phyloP scores from a whole-genome alignment of 768 basidiomycete species.

The Phlegmacium glaucopus region DNA sequence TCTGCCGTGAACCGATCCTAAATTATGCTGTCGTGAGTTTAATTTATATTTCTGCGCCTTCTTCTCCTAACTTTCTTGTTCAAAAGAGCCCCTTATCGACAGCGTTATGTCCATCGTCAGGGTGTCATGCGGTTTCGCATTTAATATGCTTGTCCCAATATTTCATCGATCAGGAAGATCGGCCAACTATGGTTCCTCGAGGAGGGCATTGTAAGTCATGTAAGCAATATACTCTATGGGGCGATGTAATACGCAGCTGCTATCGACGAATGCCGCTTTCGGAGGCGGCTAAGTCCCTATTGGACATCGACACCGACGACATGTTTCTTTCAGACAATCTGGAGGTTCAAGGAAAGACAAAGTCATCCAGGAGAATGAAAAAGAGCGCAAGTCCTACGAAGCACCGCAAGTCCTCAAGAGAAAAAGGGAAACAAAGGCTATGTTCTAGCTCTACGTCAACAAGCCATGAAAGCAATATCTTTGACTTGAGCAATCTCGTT shows the following conservation, averaged over 20 bases:
- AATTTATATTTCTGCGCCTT: neutral
- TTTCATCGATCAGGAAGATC: conserved; percentile 17
- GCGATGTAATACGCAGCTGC: conserved; percentile 62
- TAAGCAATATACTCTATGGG: conserved; percentile 58
- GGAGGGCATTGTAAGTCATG: conserved; percentile 60
- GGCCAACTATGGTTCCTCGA: conserved; percentile 47
- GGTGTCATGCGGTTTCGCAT: conserved; percentile 55
- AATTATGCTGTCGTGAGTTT: conserved; percentile 40
- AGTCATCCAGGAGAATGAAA: conserved; percentile 1
- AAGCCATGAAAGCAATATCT: conserved; percentile 17
- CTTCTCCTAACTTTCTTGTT: conserved; percentile 1
- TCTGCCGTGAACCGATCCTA: conserved; percentile 42
- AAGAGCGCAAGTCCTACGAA: conserved; percentile 8
- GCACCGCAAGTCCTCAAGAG: neutral
- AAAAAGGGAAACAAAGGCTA: conserved; percentile 1
- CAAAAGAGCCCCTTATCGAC: conserved; percentile 47
- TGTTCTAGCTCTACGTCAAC: neutral
- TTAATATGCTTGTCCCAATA: conserved; percentile 48
- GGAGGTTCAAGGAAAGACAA: conserved; percentile 6
- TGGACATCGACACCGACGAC: conserved; percentile 33
- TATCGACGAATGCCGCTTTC: conserved; percentile 42
- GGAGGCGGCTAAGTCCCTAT: conserved; percentile 7
- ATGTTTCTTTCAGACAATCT: conserved; percentile 29
- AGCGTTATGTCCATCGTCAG: conserved; percentile 48
- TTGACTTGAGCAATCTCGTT: conserved; percentile 13